Percentiles rank a stretch among this genome's conserved stretches.
Conservation (phyloP, 1,284 basidiomycete genomes). For the Caloboletus inedulis region DNA sequence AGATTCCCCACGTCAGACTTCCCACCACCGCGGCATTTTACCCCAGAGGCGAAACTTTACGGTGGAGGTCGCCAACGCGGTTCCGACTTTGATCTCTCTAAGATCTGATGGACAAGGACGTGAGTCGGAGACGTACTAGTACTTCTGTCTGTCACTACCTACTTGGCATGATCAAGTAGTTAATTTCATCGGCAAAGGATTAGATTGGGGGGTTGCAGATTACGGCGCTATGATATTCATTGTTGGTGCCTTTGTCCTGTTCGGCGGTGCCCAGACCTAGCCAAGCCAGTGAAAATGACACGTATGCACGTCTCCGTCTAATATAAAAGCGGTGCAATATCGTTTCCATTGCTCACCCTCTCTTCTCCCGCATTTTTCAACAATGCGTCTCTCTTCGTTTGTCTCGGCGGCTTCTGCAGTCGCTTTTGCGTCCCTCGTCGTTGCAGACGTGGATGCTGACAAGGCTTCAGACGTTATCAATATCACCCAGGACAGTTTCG, state of each 20-base stretch:
- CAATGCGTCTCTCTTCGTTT: slow-evolving; percentile 64
- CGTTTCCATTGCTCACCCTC: background rate
- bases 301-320: slow-evolving; percentile 27
- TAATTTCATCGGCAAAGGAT: background rate
- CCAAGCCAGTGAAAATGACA: slow-evolving; percentile 25
- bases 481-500: slow-evolving; percentile 72
- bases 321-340: slow-evolving; percentile 22
- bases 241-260: background rate
- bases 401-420: slow-evolving; percentile 51
- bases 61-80: slow-evolving; percentile 61
- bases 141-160: background rate
- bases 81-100: slow-evolving; percentile 62
- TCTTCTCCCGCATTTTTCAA: slow-evolving; percentile 15
- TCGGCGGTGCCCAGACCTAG: background rate
- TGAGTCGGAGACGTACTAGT: too few species aligned
- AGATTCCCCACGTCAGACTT: slow-evolving; percentile 71
- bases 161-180: background rate
- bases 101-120: slow-evolving; percentile 35
- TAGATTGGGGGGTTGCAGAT: background rate
- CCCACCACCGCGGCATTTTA: slow-evolving; percentile 70
- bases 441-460: slow-evolving; percentile 54
- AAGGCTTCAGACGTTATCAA: slow-evolving; percentile 78
- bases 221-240: background rate
- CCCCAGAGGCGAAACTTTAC: slow-evolving; percentile 49
- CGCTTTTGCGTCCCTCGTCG: slow-evolving; percentile 52